Conservation (phyloP, 1,284 basidiomycete species). For the Boletellus deceptivus region DNA sequence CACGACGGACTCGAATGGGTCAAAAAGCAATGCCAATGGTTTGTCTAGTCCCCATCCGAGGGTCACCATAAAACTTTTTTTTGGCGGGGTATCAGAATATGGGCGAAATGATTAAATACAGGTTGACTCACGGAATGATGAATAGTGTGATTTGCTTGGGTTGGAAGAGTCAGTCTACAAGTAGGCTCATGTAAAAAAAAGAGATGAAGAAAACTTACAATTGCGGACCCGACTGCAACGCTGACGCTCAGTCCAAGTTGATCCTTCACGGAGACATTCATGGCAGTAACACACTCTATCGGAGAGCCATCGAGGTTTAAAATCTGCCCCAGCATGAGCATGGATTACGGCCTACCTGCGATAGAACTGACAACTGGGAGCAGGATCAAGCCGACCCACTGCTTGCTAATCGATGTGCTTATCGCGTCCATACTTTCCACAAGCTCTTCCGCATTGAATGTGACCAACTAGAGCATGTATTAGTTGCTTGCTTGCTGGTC, state of each 20-base stretch:
- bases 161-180: neutral
- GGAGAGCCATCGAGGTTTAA: neutral
- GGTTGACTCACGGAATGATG: conserved; percentile 32
- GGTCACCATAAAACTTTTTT: conserved; percentile 55
- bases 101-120: neutral
- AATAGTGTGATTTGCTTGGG: conserved; percentile 83
- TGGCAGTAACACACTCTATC: conserved; percentile 81
- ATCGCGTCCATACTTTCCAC: conserved; percentile 78
- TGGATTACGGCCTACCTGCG: conserved; percentile 48
- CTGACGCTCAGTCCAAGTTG: conserved; percentile 72
- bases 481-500: conserved; percentile 2
- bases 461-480: conserved; percentile 51
- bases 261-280: conserved; percentile 85
- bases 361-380: conserved; percentile 88
- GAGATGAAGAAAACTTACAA: conserved; percentile 49
- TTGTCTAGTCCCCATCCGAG: conserved; percentile 70
- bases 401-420: conserved; percentile 55
- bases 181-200: neutral
- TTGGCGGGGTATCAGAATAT: neutral
- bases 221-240: conserved; percentile 89
- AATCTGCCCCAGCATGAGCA: neutral
- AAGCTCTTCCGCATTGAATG: conserved; percentile 84
- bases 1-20: conserved; percentile 76
- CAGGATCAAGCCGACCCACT: conserved; percentile 85
- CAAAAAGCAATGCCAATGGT: conserved; percentile 73